phyloP scores from a whole-genome alignment of 2,329 filamentous ascomycete species.

The Ceratocystis diversiconidia region DNA sequence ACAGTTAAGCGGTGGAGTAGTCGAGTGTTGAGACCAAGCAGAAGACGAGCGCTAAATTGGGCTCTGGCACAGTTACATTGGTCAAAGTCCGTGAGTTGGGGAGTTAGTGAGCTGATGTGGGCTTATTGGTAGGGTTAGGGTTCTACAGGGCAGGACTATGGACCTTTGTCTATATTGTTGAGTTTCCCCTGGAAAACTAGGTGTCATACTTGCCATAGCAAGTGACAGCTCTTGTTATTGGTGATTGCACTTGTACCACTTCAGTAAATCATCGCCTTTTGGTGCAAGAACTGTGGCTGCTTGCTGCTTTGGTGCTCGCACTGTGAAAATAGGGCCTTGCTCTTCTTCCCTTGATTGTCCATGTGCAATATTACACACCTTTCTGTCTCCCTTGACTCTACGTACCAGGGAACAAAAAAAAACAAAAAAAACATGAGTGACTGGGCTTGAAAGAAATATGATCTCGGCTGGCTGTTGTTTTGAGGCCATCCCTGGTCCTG shows the following conservation, averaged over 20 bases:
- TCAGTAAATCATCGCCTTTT: not conserved
- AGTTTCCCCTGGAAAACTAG: not conserved
- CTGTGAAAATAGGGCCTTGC: no score
- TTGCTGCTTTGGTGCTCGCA: no score
- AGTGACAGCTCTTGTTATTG: not conserved
- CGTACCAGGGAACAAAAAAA: no score
- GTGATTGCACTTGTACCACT: not conserved
- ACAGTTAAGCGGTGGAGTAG: not conserved
- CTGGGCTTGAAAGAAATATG: not conserved
- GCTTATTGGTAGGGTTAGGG: not conserved
- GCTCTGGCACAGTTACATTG: no score
- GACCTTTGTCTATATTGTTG: no score
- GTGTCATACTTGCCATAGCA: not conserved
- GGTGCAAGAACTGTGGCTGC: no score
- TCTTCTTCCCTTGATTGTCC: no score
- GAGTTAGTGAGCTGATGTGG: not conserved
- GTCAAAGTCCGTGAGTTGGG: no score
- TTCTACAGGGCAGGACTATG: no score
- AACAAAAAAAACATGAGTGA: no score
- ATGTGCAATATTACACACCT: no score
- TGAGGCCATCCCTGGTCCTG: constrained; percentile 1
- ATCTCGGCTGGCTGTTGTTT: not conserved
- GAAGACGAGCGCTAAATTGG: not conserved
- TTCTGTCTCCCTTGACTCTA: no score
- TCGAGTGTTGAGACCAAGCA: not conserved